These are phyloP conservation scores for Fragosphaeria purpurea DNA, from an alignment of 2,329 filamentous ascomycete species.

Conservation along the genomic window DNA sequence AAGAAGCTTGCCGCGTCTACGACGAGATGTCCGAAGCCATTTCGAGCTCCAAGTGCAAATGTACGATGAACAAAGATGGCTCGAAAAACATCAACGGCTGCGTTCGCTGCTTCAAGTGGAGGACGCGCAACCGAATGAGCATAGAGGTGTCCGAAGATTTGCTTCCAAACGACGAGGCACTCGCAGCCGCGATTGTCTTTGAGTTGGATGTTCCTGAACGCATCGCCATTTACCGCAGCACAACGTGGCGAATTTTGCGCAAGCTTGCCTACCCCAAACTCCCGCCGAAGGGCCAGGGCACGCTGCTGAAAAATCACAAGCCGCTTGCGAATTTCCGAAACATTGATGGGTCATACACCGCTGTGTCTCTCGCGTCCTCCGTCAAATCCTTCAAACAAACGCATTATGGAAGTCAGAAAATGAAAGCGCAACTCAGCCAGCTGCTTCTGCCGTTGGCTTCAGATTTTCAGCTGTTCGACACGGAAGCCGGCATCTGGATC, in stretches of 20 bases:
- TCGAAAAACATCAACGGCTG: constrained; percentile 20
- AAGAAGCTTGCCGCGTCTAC: constrained; percentile 19
- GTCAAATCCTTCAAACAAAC: constrained; percentile 22
- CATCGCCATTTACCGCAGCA: constrained; percentile 30
- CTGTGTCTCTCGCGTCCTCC: constrained; percentile 1
- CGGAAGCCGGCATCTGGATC: constrained; percentile 26
- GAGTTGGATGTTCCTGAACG: constrained; percentile 26
- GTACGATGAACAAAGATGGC: constrained; percentile 15
- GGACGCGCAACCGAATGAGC: constrained; percentile 19
- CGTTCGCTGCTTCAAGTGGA: constrained; percentile 24
- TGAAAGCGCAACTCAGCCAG: constrained; percentile 30
- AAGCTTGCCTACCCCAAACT: constrained; percentile 16
- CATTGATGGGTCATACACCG: background rate
- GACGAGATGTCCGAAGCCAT: constrained; percentile 22
- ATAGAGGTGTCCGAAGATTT: constrained; percentile 31
- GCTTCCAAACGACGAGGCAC: constrained; percentile 22
- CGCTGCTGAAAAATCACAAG: constrained; percentile 10
- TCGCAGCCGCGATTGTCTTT: constrained; percentile 28
- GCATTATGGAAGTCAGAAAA: constrained; percentile 33
- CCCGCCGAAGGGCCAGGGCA: background rate
- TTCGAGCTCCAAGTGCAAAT: constrained; percentile 22
- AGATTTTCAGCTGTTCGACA: constrained; percentile 38
- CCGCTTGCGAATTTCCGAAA: background rate
- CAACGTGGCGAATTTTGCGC: constrained; percentile 29
- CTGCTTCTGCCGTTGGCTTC: constrained; percentile 38